A percentile compares a stretch with the other conserved stretches of the same genome.
Evolutionary conservation across 352 stramenopile species (phyloP).

Genomic region (Phytophthora macrochlamydospora): DNA sequence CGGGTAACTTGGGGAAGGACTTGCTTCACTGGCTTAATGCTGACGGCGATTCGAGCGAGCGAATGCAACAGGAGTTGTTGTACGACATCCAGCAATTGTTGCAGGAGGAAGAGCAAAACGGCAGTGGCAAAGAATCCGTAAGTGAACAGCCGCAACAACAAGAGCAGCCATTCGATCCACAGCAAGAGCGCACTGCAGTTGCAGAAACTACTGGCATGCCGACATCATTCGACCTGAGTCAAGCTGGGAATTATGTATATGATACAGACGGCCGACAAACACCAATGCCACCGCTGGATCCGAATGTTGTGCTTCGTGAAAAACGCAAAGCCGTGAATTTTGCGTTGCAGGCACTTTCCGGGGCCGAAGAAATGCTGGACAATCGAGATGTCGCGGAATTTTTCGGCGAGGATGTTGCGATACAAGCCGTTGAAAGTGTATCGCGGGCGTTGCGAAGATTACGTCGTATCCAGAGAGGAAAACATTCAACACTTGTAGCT

Average conservation of each 20-base stretch:
- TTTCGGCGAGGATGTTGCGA: conserved; percentile 37
- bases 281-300: conserved; percentile 5
- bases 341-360: conserved; percentile 36
- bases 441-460: conserved; percentile 34
- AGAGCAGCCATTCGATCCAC: conserved; percentile 19
- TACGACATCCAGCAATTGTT: conserved; percentile 48
- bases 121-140: conserved; percentile 1
- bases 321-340: conserved; percentile 38
- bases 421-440: conserved; percentile 27
- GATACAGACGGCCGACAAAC: conserved; percentile 2
- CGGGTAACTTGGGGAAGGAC: conserved; percentile 42
- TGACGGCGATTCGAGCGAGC: conserved; percentile 53
- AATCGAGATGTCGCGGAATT: conserved; percentile 36
- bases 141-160: conserved; percentile 11
- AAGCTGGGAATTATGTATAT: conserved; percentile 7
- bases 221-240: conserved; percentile 9
- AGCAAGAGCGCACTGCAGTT: conserved; percentile 14
- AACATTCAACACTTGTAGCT: conserved; percentile 42
- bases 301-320: conserved; percentile 17
- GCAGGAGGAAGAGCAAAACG: conserved; percentile 44
- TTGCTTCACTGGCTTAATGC: conserved; percentile 44
- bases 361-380: conserved; percentile 48
- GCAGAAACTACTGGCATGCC: conserved; percentile 10
- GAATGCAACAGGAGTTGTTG: conserved; percentile 57
- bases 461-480: conserved; percentile 46